Evolutionary conservation across 257 asterid species (phyloP).

Genomic region (Capsicum pubescens): DNA sequence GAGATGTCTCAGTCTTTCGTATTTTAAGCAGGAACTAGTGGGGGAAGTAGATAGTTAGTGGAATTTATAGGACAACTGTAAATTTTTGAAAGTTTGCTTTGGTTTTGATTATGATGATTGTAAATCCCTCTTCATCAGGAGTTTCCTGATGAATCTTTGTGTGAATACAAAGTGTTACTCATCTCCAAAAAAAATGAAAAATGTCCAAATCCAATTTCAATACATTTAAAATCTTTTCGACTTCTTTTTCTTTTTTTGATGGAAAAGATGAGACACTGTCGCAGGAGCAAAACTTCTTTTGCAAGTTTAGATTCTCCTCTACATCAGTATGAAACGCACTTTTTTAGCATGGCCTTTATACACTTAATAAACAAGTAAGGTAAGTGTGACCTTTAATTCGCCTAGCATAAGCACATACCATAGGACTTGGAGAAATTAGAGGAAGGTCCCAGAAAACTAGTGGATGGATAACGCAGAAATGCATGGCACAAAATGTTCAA

Average conservation of each 20-base stretch:
- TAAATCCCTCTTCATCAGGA: too few relatives aligned
- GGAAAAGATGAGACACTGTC: neutral
- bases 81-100: too few relatives aligned
- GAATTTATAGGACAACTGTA: too few relatives aligned
- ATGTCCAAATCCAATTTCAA: neutral
- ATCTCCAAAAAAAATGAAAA: neutral
- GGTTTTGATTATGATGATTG: too few relatives aligned
- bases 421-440: neutral
- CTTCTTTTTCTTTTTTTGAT: neutral
- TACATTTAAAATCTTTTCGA: too few relatives aligned
- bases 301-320: neutral
- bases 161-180: too few relatives aligned
- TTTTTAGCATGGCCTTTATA: neutral
- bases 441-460: neutral
- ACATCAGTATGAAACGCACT: neutral
- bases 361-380: neutral
- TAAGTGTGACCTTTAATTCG: slow-evolving; percentile 1
- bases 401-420: neutral
- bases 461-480: neutral
- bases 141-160: too few relatives aligned
- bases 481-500: neutral
- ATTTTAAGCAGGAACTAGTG: too few relatives aligned
- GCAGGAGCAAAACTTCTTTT: neutral
- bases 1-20: too few relatives aligned
- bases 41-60: too few relatives aligned